phyloP scores from a whole-genome alignment of 768 basidiomycete species.

The Cystofilobasidium bisporidii region DNA sequence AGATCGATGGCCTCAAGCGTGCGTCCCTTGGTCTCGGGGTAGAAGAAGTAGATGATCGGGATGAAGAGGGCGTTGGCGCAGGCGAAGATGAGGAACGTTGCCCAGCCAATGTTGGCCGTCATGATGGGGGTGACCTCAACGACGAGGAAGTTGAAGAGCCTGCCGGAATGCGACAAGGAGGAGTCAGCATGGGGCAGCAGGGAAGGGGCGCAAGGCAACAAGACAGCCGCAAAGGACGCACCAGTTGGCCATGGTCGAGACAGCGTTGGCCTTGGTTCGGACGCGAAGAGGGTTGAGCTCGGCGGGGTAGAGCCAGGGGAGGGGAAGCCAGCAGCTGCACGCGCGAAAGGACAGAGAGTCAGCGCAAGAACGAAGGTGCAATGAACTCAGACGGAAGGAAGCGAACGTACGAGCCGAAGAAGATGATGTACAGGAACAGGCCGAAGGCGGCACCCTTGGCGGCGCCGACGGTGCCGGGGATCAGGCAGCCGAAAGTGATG shows the following conservation, averaged over 20 bases:
- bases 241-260: slow-evolving; percentile 38
- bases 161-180: not conserved
- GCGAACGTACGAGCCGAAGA: not conserved
- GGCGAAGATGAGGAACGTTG: slow-evolving; percentile 40
- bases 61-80: slow-evolving; percentile 38
- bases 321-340: slow-evolving; percentile 36
- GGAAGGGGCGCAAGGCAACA: not conserved
- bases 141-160: slow-evolving; percentile 41
- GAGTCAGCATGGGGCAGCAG: not conserved
- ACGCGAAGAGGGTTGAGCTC: slow-evolving; percentile 44
- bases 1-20: slow-evolving; percentile 43
- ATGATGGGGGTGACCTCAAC: slow-evolving; percentile 5
- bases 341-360: not conserved
- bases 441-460: slow-evolving; percentile 44
- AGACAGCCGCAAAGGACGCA: not conserved
- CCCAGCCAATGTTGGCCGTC: slow-evolving; percentile 14
- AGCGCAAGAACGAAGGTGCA: not conserved
- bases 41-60: slow-evolving; percentile 39
- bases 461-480: slow-evolving; percentile 28
- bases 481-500: slow-evolving; percentile 29
- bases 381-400: too few relatives aligned
- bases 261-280: slow-evolving; percentile 43
- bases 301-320: slow-evolving; percentile 45
- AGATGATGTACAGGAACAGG: slow-evolving; percentile 42
- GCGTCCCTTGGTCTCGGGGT: slow-evolving; percentile 38